Conservation (phyloP, 768 basidiomycete species). For the Sutorius australiensis region DNA sequence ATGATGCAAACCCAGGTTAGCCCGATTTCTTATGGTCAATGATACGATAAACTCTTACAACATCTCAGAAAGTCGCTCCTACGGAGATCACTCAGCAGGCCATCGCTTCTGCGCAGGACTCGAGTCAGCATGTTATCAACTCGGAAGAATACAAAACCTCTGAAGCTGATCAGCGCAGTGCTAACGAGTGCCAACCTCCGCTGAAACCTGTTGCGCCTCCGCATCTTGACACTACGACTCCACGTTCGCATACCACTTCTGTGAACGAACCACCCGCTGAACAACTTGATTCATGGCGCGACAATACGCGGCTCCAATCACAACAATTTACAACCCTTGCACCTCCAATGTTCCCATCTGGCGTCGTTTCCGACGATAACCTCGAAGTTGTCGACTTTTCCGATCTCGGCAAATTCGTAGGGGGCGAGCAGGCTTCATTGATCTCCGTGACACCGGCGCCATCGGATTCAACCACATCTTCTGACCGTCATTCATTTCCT, state of each 20-base stretch:
- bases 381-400: slow-evolving; percentile 80
- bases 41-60: slow-evolving; percentile 5
- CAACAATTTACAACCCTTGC: slow-evolving; percentile 33
- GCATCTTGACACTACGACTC: slow-evolving; percentile 11
- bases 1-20: slow-evolving; percentile 40
- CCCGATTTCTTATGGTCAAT: slow-evolving; percentile 6
- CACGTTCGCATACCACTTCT: slow-evolving; percentile 1
- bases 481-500: slow-evolving; percentile 28
- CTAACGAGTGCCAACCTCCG: slow-evolving; percentile 34
- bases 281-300: slow-evolving; percentile 66
- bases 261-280: slow-evolving; percentile 27
- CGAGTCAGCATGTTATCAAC: slow-evolving; percentile 2
- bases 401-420: slow-evolving; percentile 69
- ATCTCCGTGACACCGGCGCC: slow-evolving; percentile 10
- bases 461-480: slow-evolving; percentile 14
- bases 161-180: slow-evolving; percentile 7
- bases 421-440: slow-evolving; percentile 27
- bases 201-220: slow-evolving; percentile 27
- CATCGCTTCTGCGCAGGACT: slow-evolving; percentile 27
- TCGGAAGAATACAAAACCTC: slow-evolving; percentile 4
- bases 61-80: slow-evolving; percentile 35
- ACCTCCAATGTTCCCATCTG: slow-evolving; percentile 36
- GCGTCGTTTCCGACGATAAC: slow-evolving; percentile 49
- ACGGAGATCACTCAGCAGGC: slow-evolving; percentile 47
- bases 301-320: slow-evolving; percentile 35